Percentiles rank a stretch among this genome's conserved stretches.
Evolutionary conservation across 148 eudicot genomes (phyloP).

Genomic region (Limonium bicolor): DNA sequence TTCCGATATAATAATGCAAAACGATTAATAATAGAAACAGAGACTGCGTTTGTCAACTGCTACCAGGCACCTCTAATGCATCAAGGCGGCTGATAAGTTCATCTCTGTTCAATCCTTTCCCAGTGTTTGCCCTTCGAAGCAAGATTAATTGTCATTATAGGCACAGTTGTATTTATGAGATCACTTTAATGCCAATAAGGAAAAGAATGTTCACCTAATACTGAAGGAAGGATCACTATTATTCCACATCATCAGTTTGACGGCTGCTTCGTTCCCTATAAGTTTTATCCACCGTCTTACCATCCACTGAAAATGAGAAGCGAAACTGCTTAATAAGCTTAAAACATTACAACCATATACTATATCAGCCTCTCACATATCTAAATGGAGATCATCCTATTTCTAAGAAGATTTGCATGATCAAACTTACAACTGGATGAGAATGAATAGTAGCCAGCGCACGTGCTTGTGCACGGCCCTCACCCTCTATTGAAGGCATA

Average conservation of each 20-base stretch:
- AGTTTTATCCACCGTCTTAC: conserved; percentile 81
- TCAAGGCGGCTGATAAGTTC: conserved; percentile 51
- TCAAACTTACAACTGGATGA: conserved; percentile 90
- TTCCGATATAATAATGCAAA: too few relatives aligned
- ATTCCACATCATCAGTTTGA: conserved; percentile 86
- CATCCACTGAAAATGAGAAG: conserved; percentile 55
- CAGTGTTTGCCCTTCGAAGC: conserved; percentile 57
- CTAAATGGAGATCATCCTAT: background rate
- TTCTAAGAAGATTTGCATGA: background rate
- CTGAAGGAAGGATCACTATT: conserved; percentile 71
- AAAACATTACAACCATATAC: too few relatives aligned
- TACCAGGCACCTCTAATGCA: conserved; percentile 34
- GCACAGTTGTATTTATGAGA: too few relatives aligned
- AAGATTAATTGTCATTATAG: conserved; percentile 2
- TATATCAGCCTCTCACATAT: too few relatives aligned
- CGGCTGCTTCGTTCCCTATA: conserved; percentile 67
- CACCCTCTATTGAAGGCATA: conserved; percentile 56
- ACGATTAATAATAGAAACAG: too few relatives aligned
- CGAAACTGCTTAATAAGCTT: too few relatives aligned
- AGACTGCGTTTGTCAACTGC: too few relatives aligned
- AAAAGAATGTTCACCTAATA: conserved; percentile 42
- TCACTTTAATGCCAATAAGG: background rate
- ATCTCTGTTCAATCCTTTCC: conserved; percentile 56
- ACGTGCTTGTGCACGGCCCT: conserved; percentile 84
- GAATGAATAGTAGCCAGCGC: conserved; percentile 83